Conservation (phyloP, 768 basidiomycete species). For the Strobilomyces dryophilus region DNA sequence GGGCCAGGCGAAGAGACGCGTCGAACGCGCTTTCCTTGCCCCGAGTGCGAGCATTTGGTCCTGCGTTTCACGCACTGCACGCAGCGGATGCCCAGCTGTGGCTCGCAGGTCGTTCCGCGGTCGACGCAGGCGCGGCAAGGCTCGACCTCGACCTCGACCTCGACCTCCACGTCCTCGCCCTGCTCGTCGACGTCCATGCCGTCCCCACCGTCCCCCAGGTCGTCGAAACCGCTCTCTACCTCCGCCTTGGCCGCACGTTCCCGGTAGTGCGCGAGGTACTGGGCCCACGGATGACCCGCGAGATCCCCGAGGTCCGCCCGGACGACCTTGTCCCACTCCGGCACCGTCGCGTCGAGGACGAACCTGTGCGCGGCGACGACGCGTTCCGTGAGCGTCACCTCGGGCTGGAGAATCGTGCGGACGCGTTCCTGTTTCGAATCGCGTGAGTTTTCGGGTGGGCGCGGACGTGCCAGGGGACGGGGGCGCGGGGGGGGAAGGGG, state of each 20-base stretch:
- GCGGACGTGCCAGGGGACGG: too few species aligned
- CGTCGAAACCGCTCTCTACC: neutral
- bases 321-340: neutral
- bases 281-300: neutral
- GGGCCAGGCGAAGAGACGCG: neutral
- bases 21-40: neutral
- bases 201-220: neutral
- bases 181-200: neutral
- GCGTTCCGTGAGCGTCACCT: neutral
- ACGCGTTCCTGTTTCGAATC: neutral
- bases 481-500: too few species aligned
- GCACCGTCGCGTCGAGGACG: neutral
- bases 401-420: neutral
- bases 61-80: neutral
- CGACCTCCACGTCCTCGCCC: neutral
- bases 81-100: neutral
- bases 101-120: neutral
- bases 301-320: neutral
- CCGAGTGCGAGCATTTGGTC: neutral
- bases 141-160: neutral
- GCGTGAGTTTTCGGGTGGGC: too few species aligned
- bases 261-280: neutral
- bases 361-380: neutral
- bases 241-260: too few species aligned
- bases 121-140: neutral